Evolutionary conservation across 1,284 basidiomycete species (phyloP).

Genomic region (Tylopilus orsonianus): DNA sequence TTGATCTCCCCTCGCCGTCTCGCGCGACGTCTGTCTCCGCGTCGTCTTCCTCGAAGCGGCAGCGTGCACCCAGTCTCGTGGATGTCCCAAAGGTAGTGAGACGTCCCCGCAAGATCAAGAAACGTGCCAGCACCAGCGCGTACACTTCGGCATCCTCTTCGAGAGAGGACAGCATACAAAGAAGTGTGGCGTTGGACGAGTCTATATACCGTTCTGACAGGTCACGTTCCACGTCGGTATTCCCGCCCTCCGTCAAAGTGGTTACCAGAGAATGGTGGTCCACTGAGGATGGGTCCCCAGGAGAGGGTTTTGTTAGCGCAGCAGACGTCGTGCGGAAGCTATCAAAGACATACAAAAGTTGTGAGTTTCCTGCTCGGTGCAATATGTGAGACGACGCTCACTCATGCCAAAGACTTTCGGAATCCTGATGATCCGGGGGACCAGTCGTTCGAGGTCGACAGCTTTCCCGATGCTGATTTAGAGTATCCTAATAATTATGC

Average conservation of each 20-base stretch:
- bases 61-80: conserved; percentile 17
- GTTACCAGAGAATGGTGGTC: conserved; percentile 46
- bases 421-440: conserved; percentile 61
- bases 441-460: conserved; percentile 55
- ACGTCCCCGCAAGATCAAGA: conserved; percentile 27
- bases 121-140: conserved; percentile 21
- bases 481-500: conserved; percentile 72
- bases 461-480: conserved; percentile 60
- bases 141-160: conserved; percentile 25
- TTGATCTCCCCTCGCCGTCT: conserved; percentile 19
- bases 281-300: conserved; percentile 50
- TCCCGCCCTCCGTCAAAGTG: conserved; percentile 14
- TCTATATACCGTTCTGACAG: conserved; percentile 33
- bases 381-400: background rate
- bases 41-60: conserved; percentile 31
- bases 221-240: conserved; percentile 37
- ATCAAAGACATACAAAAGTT: conserved; percentile 63
- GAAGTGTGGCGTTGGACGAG: conserved; percentile 30
- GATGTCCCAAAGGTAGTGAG: background rate
- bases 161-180: conserved; percentile 22
- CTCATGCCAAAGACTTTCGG: conserved; percentile 51
- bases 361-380: conserved; percentile 41
- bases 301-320: conserved; percentile 54
- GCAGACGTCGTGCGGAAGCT: conserved; percentile 58
- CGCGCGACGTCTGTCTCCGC: conserved; percentile 26